Evolutionary conservation across 768 basidiomycete species (phyloP).

Genomic region (Russula virescens): DNA sequence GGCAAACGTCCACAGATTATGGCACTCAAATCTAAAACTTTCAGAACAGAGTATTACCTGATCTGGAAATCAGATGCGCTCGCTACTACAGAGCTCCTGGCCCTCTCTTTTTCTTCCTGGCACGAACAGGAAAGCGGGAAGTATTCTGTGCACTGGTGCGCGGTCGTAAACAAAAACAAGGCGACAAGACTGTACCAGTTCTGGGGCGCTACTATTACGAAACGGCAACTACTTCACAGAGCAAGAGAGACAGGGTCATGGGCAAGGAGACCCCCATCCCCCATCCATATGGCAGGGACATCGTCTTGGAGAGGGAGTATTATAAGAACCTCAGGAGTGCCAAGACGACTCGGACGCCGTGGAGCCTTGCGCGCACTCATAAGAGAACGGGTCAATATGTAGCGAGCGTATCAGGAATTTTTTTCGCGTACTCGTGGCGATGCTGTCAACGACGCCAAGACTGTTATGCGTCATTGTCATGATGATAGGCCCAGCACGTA

Average conservation of each 20-base stretch:
- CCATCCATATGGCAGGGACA: neutral
- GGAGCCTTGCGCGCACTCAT: neutral
- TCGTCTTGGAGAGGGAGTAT: neutral
- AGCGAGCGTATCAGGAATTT: neutral
- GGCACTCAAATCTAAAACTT: no score
- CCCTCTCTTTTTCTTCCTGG: neutral
- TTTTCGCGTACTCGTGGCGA: constrained; percentile 1
- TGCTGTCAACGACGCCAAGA: neutral
- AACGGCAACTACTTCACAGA: neutral
- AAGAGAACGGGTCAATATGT: neutral
- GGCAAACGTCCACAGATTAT: no score
- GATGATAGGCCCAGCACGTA: neutral
- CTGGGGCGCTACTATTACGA: neutral
- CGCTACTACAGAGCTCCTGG: no score
- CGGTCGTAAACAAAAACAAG: neutral
- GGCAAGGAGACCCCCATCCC: neutral
- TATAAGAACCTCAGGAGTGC: neutral
- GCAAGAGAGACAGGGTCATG: neutral
- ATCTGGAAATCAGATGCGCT: no score
- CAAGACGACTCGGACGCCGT: neutral
- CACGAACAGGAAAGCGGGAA: neutral
- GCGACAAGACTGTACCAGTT: neutral
- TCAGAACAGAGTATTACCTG: no score
- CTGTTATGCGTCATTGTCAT: neutral
- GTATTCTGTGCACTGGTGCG: neutral